phyloP scores from a whole-genome alignment of 441 rosid species.

The Euphorbia celastroides region DNA sequence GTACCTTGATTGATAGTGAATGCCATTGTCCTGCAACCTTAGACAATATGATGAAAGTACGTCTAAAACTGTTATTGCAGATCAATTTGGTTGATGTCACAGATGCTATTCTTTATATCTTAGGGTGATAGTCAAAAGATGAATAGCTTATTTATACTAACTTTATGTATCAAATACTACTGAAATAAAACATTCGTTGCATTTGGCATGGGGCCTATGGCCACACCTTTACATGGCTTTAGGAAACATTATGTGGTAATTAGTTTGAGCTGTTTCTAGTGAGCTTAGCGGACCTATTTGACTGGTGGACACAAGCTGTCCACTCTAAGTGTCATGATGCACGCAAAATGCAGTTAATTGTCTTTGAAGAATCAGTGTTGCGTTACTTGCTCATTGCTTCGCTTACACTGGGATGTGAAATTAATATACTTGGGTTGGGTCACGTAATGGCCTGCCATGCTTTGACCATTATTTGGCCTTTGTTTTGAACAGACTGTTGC shows the following conservation, averaged over 20 bases:
- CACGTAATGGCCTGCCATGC: constrained; percentile 7
- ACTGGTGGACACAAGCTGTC: not conserved
- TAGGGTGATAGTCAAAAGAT: too few species aligned
- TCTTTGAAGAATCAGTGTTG: not conserved
- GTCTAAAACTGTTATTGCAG: not conserved
- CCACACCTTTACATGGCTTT: not conserved
- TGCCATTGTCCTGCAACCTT: not conserved
- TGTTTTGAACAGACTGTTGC: constrained; percentile 14
- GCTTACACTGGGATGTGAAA: not conserved
- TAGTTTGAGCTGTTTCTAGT: not conserved
- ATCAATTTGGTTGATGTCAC: not conserved
- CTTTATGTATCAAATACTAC: not conserved
- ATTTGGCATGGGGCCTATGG: not conserved
- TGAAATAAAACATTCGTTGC: not conserved
- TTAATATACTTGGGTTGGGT: not conserved
- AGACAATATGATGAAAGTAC: not conserved
- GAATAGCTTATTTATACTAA: not conserved
- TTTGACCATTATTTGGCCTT: constrained; percentile 14
- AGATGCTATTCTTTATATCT: not conserved
- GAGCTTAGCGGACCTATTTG: not conserved
- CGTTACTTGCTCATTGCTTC: constrained; percentile 3
- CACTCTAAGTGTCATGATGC: not conserved
- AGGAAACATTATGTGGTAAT: not conserved
- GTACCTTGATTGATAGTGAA: not conserved
- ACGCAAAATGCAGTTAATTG: not conserved